Base-by-base conservation (phyloP, 2,329 filamentous ascomycete genomes). In the Sordariomycetes sp. region DNA sequence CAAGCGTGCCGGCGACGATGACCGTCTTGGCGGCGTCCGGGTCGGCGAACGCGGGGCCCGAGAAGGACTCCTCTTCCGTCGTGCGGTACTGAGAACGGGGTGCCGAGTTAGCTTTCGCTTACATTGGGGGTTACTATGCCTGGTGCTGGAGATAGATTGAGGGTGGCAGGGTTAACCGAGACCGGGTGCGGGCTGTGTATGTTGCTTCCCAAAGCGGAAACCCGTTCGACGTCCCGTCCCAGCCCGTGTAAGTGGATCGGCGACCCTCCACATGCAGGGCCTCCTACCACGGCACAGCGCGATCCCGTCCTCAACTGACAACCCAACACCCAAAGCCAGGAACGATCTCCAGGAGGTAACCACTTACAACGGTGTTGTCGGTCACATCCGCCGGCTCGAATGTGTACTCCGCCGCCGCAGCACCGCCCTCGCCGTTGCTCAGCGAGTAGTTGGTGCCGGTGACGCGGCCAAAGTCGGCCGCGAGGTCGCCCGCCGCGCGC, bases 1-100 rank as follows among this genome's bases (percentile, higher is more conserved):
- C 85, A 53, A 90, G 75, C 0, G 86, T 89, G 4, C 87, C 87
- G 8, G 79, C 83, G 57, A 90, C 87, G 61, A 90, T 82, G 18
- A 83, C 79, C 0, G 77, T 79, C 16, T 75, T 76, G n/a, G 68
- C 65, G 1, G 72, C 67, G 12, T 70, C 69, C 1, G 73, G 74
- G 25, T 74, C 67, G 58, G 72, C 61, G 61, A 74, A 79, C 3
- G 66, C 65, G 28, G 78, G 79, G 0, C 78, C 79, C 18, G 62
- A 54, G 37, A 68, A 65, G 20, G 60, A 60, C 20, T 66, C 28
- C 25, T 64, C 60, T 1, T 60, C 55, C 2, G 61, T 61, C 1
- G 64, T 63, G 3, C 56, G 53, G 52, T 64, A 68, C 46, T 50
- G 8, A 37, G 24, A 18, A 40, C 20, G 32, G 20, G 34, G 54